phyloP scores from a whole-genome alignment of 208 protist genomes.

The Leishmania martiniquensis region DNA sequence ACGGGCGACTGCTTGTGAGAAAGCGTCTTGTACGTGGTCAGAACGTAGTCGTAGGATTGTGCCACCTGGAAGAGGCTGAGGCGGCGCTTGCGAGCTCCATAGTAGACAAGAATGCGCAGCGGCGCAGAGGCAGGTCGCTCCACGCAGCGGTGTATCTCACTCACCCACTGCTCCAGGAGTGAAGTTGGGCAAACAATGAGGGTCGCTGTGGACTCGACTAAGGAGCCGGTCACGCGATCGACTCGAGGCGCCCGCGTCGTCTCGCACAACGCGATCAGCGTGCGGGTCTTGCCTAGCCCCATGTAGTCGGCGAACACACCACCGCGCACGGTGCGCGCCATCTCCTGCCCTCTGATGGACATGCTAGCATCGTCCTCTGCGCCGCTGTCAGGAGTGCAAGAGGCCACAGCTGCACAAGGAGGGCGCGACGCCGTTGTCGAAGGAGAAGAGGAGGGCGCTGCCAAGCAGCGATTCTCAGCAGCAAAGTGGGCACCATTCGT shows the following conservation, averaged over 20 bases:
- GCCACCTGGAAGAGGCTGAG: slow-evolving; percentile 53
- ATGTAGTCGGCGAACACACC: slow-evolving; percentile 83
- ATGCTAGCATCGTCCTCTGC: not conserved
- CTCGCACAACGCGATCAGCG: slow-evolving; percentile 75
- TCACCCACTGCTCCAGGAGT: slow-evolving; percentile 72
- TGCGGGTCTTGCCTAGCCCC: slow-evolving; percentile 80
- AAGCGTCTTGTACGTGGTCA: slow-evolving; percentile 74
- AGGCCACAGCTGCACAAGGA: not conserved
- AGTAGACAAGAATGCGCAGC: slow-evolving; percentile 70
- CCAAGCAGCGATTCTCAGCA: not conserved
- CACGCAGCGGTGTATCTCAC: slow-evolving; percentile 60
- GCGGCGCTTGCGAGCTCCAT: slow-evolving; percentile 51
- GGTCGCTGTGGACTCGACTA: slow-evolving; percentile 64
- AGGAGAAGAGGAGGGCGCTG: not conserved
- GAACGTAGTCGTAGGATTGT: slow-evolving; percentile 84
- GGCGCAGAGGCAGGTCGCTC: slow-evolving; percentile 27
- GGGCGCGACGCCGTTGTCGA: not conserved
- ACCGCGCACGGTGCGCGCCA: slow-evolving; percentile 35
- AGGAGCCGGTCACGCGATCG: slow-evolving; percentile 58
- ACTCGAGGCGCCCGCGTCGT: slow-evolving; percentile 34
- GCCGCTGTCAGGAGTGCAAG: not conserved
- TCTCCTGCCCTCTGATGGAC: slow-evolving; percentile 1
- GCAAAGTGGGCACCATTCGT: not conserved
- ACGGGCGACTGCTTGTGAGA: slow-evolving; percentile 35
- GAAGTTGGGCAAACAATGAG: slow-evolving; percentile 79